phyloP scores from a whole-genome alignment of 257 asterid genomes.

The Przewalskia tangutica region DNA sequence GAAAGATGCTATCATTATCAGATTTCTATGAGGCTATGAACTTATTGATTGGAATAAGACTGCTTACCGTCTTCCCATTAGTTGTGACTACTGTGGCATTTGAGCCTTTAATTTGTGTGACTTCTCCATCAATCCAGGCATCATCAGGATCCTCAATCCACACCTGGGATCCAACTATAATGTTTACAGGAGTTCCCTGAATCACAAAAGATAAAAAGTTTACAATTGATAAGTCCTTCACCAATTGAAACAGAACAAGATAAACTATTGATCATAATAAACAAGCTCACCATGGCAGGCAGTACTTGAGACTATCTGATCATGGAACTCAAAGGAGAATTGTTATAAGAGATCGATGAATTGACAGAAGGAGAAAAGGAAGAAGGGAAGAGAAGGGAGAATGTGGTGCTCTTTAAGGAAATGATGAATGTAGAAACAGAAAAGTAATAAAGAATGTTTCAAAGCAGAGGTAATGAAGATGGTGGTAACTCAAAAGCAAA shows the following conservation, averaged over 20 bases:
- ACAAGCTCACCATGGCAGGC: constrained; percentile 47
- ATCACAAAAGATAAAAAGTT: constrained; percentile 15
- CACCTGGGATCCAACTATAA: constrained; percentile 83
- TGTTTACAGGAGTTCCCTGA: constrained; percentile 92
- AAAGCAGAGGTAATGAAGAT: constrained; percentile 48
- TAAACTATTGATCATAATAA: constrained; percentile 13
- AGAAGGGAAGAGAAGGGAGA: constrained; percentile 16
- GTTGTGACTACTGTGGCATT: constrained; percentile 57
- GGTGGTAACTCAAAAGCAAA: constrained; percentile 66
- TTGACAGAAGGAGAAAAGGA: constrained; percentile 5
- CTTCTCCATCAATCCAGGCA: constrained; percentile 90
- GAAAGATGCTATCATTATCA: background rate
- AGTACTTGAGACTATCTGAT: constrained; percentile 35
- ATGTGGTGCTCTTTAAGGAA: constrained; percentile 24
- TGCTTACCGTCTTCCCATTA: constrained; percentile 61
- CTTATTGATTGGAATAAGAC: background rate
- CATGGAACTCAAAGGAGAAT: constrained; percentile 31
- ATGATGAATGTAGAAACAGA: constrained; percentile 40
- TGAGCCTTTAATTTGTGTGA: constrained; percentile 52
- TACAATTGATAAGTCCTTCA: constrained; percentile 9
- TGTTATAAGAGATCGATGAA: constrained; percentile 6
- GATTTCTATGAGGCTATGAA: background rate
- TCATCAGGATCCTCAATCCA: constrained; percentile 81
- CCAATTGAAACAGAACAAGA: constrained; percentile 2
- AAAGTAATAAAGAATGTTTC: constrained; percentile 31